Conservation (phyloP, 2,329 filamentous ascomycete genomes). For the Hyphodiscus sp. region DNA sequence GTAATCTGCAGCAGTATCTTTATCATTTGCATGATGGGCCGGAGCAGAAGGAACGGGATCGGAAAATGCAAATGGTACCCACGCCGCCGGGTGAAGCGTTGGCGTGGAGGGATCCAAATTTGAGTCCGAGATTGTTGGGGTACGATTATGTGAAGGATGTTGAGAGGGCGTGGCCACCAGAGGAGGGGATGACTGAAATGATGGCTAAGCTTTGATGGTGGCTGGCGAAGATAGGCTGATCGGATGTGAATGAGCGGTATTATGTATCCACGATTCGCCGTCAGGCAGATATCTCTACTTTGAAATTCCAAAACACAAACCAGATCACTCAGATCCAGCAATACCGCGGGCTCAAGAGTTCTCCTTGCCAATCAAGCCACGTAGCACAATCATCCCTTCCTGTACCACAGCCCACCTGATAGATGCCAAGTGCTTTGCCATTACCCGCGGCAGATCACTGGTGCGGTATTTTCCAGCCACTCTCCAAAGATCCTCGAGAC, state of each 20-base stretch:
- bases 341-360: background rate
- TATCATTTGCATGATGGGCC: slow-evolving; percentile 49
- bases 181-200: background rate
- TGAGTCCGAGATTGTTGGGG: slow-evolving; percentile 34
- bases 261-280: background rate
- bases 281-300: background rate
- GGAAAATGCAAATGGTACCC: slow-evolving; percentile 32
- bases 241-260: background rate
- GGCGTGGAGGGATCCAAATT: slow-evolving; percentile 35
- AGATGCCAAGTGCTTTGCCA: slow-evolving; percentile 48
- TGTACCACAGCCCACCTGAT: slow-evolving; percentile 57
- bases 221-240: background rate
- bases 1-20: slow-evolving; percentile 55
- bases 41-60: slow-evolving; percentile 51
- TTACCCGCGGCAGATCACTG: slow-evolving; percentile 46
- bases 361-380: slow-evolving; percentile 26
- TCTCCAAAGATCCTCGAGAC: slow-evolving; percentile 30
- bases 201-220: background rate
- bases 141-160: slow-evolving; percentile 36
- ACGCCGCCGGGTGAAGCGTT: slow-evolving; percentile 35
- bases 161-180: background rate
- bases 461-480: slow-evolving; percentile 41
- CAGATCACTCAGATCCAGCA: background rate
- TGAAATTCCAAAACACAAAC: background rate
- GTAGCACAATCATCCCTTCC: slow-evolving; percentile 51